Evolutionary conservation across 2,329 filamentous ascomycete genomes (phyloP).

Genomic region (Fonsecaea pugnacius): DNA sequence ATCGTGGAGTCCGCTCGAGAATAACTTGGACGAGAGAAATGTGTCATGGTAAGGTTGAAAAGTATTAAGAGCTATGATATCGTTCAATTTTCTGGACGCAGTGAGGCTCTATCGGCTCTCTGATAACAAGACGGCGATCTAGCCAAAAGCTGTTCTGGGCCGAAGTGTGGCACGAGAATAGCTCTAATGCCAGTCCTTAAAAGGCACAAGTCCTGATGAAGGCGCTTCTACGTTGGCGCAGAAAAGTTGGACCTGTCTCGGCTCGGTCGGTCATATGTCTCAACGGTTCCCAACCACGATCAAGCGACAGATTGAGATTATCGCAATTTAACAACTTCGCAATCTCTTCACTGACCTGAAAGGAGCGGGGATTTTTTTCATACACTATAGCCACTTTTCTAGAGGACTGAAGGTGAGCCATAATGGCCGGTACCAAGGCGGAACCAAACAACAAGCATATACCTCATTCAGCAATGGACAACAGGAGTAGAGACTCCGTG

Average conservation of each 20-base stretch:
- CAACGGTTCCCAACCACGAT: neutral
- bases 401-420: neutral
- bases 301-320: neutral
- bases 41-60: slow-evolving; percentile 13
- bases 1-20: slow-evolving; percentile 15
- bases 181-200: no score
- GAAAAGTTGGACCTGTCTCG: slow-evolving; percentile 7
- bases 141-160: neutral
- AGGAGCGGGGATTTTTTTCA: no score
- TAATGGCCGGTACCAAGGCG: neutral
- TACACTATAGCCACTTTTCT: neutral
- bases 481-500: neutral
- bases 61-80: neutral
- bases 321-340: neutral
- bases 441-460: neutral
- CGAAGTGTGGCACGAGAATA: neutral
- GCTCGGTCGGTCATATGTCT: slow-evolving; percentile 9
- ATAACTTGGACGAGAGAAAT: slow-evolving; percentile 20
- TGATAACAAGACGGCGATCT: neutral
- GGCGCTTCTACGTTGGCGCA: neutral
- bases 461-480: neutral
- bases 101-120: neutral
- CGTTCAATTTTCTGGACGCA: neutral
- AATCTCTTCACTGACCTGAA: neutral
- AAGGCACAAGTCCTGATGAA: neutral